Evolutionary conservation across 257 asterid genomes (phyloP).

Genomic region (Solanum acaule): DNA sequence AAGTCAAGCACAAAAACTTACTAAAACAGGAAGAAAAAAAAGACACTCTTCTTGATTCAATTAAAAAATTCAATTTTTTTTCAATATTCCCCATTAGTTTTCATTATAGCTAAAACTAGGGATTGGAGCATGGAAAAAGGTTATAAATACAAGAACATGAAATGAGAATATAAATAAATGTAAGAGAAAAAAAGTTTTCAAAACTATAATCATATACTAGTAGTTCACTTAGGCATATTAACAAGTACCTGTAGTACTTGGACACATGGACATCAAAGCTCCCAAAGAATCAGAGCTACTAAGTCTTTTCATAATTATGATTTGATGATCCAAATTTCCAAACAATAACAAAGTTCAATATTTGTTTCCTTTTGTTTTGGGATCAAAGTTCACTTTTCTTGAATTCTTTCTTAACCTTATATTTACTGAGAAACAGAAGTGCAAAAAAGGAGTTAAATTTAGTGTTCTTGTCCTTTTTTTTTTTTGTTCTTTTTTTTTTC

Average conservation of each 20-base stretch:
- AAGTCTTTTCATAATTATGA: constrained; percentile 63
- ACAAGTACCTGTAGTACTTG: constrained; percentile 70
- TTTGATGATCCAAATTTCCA: constrained; percentile 1
- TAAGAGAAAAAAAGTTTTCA: neutral
- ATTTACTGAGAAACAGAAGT: neutral
- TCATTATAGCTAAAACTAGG: neutral
- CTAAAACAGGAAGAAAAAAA: constrained; percentile 17
- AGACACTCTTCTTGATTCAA: neutral
- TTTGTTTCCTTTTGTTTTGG: constrained; percentile 7
- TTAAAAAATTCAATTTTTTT: neutral
- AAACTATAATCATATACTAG: neutral
- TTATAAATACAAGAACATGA: constrained; percentile 37
- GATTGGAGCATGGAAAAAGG: constrained; percentile 4
- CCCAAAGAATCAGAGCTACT: constrained; percentile 71
- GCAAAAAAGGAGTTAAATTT: neutral
- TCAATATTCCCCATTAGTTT: neutral
- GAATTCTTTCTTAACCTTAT: neutral
- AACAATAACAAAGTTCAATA: neutral
- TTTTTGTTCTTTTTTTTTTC: neutral
- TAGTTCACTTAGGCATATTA: neutral
- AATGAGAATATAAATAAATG: constrained; percentile 2
- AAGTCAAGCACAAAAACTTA: constrained; percentile 7
- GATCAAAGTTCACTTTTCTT: neutral
- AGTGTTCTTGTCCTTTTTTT: neutral
- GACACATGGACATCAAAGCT: constrained; percentile 84